phyloP scores from a whole-genome alignment of 139 green algal genomes.

The Closterium sp. region DNA sequence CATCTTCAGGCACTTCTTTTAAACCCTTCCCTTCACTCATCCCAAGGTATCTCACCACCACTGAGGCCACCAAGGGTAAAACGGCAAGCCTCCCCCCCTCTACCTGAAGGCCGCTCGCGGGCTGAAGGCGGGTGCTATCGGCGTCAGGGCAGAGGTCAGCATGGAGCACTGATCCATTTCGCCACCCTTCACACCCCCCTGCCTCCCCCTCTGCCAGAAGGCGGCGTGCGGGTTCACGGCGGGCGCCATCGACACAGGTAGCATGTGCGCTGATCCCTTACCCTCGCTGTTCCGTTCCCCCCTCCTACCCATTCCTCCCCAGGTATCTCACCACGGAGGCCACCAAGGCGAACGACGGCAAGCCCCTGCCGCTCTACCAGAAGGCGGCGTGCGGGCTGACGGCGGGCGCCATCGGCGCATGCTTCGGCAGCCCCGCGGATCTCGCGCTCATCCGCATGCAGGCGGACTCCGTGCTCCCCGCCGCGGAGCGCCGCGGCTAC shows the following conservation, averaged over 20 bases:
- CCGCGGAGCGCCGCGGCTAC: slow-evolving; percentile 87
- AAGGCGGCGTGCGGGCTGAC: slow-evolving; percentile 71
- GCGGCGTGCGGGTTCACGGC: slow-evolving; percentile 74
- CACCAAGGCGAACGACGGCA: slow-evolving; percentile 50
- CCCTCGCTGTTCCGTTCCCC: too few relatives aligned
- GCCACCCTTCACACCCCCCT: too few relatives aligned
- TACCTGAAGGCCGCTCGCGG: slow-evolving; percentile 62
- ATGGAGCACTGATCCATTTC: too few relatives aligned
- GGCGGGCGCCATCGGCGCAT: slow-evolving; percentile 88
- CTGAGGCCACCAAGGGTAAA: slow-evolving; percentile 34
- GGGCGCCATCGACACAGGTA: too few relatives aligned
- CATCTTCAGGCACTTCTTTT: neutral
- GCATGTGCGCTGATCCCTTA: neutral
- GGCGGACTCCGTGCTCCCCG: slow-evolving; percentile 74
- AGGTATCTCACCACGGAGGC: slow-evolving; percentile 41
- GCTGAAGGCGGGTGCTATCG: slow-evolving; percentile 87
- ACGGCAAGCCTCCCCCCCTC: slow-evolving; percentile 54
- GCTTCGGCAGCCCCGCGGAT: slow-evolving; percentile 93
- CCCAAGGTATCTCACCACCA: slow-evolving; percentile 32
- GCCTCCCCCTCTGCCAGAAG: slow-evolving; percentile 52
- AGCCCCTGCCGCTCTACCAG: slow-evolving; percentile 51
- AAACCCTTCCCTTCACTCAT: neutral
- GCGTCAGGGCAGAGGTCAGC: too few relatives aligned
- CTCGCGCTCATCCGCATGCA: slow-evolving; percentile 94
- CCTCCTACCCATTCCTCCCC: too few relatives aligned